Conservation (phyloP, 371 early-diverging fungal species). For the Massospora cicadina region DNA sequence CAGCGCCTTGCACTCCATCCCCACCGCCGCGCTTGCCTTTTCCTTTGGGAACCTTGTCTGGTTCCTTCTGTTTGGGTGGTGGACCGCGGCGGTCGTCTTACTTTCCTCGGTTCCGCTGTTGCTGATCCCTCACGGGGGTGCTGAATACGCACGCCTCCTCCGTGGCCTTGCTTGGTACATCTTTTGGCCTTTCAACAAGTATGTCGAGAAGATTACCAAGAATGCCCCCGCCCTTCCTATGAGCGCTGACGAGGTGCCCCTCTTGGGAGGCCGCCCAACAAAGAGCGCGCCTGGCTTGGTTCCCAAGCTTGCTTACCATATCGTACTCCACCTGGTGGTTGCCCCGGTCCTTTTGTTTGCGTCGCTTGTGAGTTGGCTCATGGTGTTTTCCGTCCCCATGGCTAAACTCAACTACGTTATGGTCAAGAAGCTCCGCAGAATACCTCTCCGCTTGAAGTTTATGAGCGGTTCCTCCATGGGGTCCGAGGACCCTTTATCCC, state of each 20-base stretch:
- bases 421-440: slow-evolving; percentile 43
- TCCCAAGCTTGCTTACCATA: slow-evolving; percentile 33
- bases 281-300: slow-evolving; percentile 12
- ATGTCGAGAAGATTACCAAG: slow-evolving; percentile 36
- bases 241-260: slow-evolving; percentile 12
- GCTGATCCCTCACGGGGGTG: slow-evolving; percentile 29
- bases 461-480: slow-evolving; percentile 32
- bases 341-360: slow-evolving; percentile 61
- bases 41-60: slow-evolving; percentile 72
- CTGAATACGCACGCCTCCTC: slow-evolving; percentile 31
- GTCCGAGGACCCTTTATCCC: slow-evolving; percentile 11
- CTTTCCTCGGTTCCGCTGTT: slow-evolving; percentile 25
- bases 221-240: slow-evolving; percentile 10
- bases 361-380: slow-evolving; percentile 62
- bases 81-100: slow-evolving; percentile 46
- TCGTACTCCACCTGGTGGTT: slow-evolving; percentile 23
- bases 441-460: slow-evolving; percentile 63
- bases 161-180: slow-evolving; percentile 52
- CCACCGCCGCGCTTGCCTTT: slow-evolving; percentile 37
- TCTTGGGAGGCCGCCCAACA: slow-evolving; percentile 8
- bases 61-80: slow-evolving; percentile 80
- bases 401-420: slow-evolving; percentile 69
- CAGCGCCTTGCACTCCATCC: slow-evolving; percentile 58
- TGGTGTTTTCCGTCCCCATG: slow-evolving; percentile 83
- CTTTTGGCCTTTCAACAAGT: slow-evolving; percentile 88